Base-by-base conservation (phyloP, 1,139 yeast species). In the Tardiomyces depauwii region DNA sequence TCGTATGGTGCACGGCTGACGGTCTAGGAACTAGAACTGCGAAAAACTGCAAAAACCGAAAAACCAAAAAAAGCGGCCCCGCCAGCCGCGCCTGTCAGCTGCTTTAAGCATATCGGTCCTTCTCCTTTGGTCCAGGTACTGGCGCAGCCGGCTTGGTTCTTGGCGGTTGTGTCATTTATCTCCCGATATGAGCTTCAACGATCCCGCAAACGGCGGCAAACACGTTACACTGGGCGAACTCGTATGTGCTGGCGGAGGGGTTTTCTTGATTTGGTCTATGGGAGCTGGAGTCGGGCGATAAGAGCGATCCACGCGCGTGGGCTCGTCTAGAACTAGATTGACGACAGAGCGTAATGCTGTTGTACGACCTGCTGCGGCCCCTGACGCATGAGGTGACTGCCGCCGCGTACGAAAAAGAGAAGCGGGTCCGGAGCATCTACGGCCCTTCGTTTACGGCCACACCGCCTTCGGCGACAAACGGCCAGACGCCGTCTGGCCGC, bases 321-420 rank as follows among this genome's bases (percentile, higher is more conserved):
- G n/a, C n/a, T n/a, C n/a, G n/a, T n/a, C n/a, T n/a, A n/a, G 36
- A 11, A 30, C 36, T 30, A 5, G 36, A 30, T 30, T 30, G 36
- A 30, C 36, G 36, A 18, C 38, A 59, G 61, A 57, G 63, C 45
- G 45, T 56, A 14, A 52, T 65, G 30, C 60, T 72, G 2, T 59
- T 72, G 28, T 61, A 63, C 41, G 69, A 66, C 41, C 59, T 74
- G 55, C 51, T 74, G 23, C 52, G 60, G 13, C 68, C 72, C 13
- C 58, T 73, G 39, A 64, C 73, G 12, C 72, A 70, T 45, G 74
- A 71, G 42, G 65, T 72, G 2, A 56, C 72, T 3, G 59, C 71
- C 9, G 63, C 64, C 28, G 67, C 72, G 1, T 51, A 72, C 6
- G 51, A 69, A 36, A 59, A 60, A 21, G 80, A 75, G 50, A 68